A percentile compares a stretch with the other conserved stretches of the same genome.
Conservation (phyloP, 2,329 filamentous ascomycete genomes). For the Coleophoma eucalyptorum region DNA sequence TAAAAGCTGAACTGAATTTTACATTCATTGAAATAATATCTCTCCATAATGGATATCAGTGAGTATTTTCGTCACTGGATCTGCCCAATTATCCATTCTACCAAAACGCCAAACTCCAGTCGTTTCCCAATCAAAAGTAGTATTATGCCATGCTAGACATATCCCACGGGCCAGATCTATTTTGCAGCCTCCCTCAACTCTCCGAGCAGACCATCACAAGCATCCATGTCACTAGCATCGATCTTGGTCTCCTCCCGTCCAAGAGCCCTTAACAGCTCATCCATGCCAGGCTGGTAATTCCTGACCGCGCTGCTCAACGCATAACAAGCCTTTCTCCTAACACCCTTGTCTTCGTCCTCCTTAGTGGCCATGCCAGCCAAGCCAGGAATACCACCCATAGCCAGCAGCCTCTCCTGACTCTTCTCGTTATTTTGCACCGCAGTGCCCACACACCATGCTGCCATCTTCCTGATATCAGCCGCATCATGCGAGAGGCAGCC, state of each 20-base stretch:
- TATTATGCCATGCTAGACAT: background rate
- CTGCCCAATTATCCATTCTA: too few species aligned
- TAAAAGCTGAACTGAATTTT: too few species aligned
- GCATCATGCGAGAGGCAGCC: slow-evolving; percentile 65
- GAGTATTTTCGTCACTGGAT: too few species aligned
- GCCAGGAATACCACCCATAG: slow-evolving; percentile 62
- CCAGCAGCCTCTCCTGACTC: slow-evolving; percentile 68
- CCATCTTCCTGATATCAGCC: slow-evolving; percentile 72
- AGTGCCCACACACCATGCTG: slow-evolving; percentile 91
- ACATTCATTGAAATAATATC: too few species aligned
- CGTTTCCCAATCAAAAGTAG: background rate
- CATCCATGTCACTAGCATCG: slow-evolving; percentile 86
- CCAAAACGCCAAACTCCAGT: background rate
- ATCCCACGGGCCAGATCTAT: too few species aligned
- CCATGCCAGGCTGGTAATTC: slow-evolving; percentile 85
- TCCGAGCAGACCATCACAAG: slow-evolving; percentile 71
- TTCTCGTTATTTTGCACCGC: slow-evolving; percentile 94
- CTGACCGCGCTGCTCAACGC: slow-evolving; percentile 81
- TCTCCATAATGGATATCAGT: too few species aligned
- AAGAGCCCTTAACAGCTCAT: slow-evolving; percentile 58
- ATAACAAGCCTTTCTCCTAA: slow-evolving; percentile 83
- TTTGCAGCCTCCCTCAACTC: slow-evolving; percentile 52
- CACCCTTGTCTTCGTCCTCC: slow-evolving; percentile 55
- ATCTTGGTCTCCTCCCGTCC: slow-evolving; percentile 56
- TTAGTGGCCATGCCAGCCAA: slow-evolving; percentile 64